A percentile compares a stretch with the other conserved stretches of the same genome.
phyloP scores from a whole-genome alignment of 371 early-diverging fungal genomes.

The Fennellomyces sp. region DNA sequence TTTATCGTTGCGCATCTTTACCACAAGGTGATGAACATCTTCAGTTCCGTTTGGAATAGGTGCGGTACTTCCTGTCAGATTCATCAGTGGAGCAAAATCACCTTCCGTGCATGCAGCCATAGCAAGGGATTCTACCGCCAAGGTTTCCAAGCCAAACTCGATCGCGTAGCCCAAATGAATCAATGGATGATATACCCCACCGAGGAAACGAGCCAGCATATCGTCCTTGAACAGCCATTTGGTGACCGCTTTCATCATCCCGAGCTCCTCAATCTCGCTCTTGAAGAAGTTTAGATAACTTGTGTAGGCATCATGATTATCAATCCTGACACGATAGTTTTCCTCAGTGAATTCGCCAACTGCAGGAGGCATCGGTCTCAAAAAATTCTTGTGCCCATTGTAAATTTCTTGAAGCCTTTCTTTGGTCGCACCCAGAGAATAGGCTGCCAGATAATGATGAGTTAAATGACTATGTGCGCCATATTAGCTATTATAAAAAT shows the following conservation, averaged over 20 bases:
- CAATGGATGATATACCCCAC: constrained; percentile 57
- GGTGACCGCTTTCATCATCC: constrained; percentile 37
- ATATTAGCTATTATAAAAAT: neutral
- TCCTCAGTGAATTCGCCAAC: constrained; percentile 28
- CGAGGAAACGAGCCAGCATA: constrained; percentile 40
- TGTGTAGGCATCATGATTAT: constrained; percentile 41
- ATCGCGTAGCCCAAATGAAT: constrained; percentile 68
- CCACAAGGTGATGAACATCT: neutral
- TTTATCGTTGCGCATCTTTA: neutral
- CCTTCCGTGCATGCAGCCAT: neutral
- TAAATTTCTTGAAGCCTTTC: constrained; percentile 51
- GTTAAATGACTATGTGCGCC: neutral
- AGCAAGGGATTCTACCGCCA: constrained; percentile 59
- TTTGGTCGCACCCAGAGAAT: constrained; percentile 35
- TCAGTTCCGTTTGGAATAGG: neutral
- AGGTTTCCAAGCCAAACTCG: constrained; percentile 59
- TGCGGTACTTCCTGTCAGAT: neutral
- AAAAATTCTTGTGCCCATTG: constrained; percentile 32
- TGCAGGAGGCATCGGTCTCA: constrained; percentile 30
- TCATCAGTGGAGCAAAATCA: neutral
- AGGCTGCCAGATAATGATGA: neutral
- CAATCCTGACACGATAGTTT: constrained; percentile 39
- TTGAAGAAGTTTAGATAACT: constrained; percentile 50
- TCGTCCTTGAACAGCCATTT: constrained; percentile 49
- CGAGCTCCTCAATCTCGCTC: constrained; percentile 38